Evolutionary conservation across 2,329 filamentous ascomycete genomes (phyloP).

Genomic region (Fusarium goolgardi): DNA sequence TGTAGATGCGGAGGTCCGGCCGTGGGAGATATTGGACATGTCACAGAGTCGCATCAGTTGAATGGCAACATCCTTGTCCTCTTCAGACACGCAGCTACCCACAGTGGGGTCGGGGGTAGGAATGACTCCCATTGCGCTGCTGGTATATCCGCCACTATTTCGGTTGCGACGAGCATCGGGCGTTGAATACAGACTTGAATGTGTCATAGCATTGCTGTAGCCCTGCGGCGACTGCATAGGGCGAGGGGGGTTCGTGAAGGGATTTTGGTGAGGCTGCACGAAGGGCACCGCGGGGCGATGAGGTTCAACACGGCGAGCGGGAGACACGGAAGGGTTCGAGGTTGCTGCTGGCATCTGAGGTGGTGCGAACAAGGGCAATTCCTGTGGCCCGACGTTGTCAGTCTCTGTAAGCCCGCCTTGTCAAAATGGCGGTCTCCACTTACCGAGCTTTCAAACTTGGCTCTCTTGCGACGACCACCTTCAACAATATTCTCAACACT

Average conservation of each 20-base stretch:
- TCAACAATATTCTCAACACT: slow-evolving; percentile 98
- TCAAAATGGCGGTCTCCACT: slow-evolving; percentile 57
- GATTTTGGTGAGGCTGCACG: slow-evolving; percentile 79
- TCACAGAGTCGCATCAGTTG: slow-evolving; percentile 97
- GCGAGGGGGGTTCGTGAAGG: slow-evolving; percentile 79
- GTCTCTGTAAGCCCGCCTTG: slow-evolving; percentile 36
- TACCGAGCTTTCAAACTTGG: slow-evolving; percentile 97
- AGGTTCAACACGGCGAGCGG: slow-evolving; percentile 82
- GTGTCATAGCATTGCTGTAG: slow-evolving; percentile 64
- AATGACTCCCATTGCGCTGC: slow-evolving; percentile 67
- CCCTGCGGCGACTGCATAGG: slow-evolving; percentile 87
- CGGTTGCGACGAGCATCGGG: slow-evolving; percentile 74
- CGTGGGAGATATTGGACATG: slow-evolving; percentile 92
- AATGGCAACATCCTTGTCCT: slow-evolving; percentile 91
- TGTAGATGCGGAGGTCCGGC: slow-evolving; percentile 91
- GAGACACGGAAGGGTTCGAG: slow-evolving; percentile 98
- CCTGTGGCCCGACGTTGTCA: slow-evolving; percentile 66
- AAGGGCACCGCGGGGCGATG: slow-evolving; percentile 80
- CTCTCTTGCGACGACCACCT: slow-evolving; percentile 92
- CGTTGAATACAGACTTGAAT: slow-evolving; percentile 71
- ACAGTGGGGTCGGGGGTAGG: slow-evolving; percentile 98
- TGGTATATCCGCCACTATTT: slow-evolving; percentile 68
- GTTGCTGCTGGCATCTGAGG: slow-evolving; percentile 92
- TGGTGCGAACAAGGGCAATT: slow-evolving; percentile 93
- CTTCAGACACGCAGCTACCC: slow-evolving; percentile 95